Base-by-base conservation (phyloP, 176 grass and related monocot genomes). In the Bonia amplexicaulis region DNA sequence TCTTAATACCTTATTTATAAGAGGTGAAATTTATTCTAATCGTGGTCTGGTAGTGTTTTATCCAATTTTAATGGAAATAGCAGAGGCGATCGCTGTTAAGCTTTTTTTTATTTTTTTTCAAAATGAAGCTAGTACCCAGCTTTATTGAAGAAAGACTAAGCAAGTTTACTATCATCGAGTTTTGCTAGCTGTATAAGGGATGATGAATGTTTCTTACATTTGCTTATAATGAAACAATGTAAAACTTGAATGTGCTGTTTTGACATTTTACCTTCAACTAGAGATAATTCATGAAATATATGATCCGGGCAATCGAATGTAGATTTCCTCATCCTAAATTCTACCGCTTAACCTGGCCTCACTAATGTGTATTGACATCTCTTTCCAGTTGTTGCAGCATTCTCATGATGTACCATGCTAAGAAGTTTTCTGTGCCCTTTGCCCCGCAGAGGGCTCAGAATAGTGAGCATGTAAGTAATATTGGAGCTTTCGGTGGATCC, bases 331-430 rank as follows among this genome's bases (percentile, higher is more conserved):
- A 53, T 76, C 52, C 11, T 60, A 80, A 6, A 7, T 70, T 84
- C 0, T 70, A 31, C 62, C 6, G 5, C 8, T 51, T 8, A 48
- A 9, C 23, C 54, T 77, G 1, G 48, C 23, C 13, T 81, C 73
- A 19, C 11, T 67, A 17, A 10, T 33, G 60, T 85, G n/a, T 37
- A 60, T 88, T 88, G 58, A 74, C 44, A 17, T 29, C 13, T 80
- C 51, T 40, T 92, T 71, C 2, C 58, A 68, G 74, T 85, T 73
- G 23, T 88, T 93, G 89, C 93, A 95, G 96, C 29, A 45, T 73
- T 69, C 54, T 75, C 66, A 87, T 69, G 85, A 97, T 94, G 90
- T 95, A 95, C 71, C 93, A 98, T 85, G 71, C 89, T 15, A 93
- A 92, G 69, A 92, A 91, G 71, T 95, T 93, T 76, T 84, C 93